Conservation (phyloP, 1,284 basidiomycete genomes). For the Xerocomus subilludens region DNA sequence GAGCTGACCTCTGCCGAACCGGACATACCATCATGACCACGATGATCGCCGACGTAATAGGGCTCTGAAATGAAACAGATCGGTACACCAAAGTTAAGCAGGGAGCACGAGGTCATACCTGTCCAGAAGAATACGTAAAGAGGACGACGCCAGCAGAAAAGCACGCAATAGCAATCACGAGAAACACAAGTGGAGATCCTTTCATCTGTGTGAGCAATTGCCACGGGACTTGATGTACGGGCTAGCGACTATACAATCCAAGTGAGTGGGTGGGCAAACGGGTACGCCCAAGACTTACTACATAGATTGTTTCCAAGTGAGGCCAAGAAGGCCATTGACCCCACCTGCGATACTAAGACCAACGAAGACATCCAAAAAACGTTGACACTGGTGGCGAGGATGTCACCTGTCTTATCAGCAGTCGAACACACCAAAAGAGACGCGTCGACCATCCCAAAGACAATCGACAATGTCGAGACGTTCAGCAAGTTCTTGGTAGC, state of each 20-base stretch:
- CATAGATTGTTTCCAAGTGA: slow-evolving; percentile 71
- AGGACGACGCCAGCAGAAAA: slow-evolving; percentile 68
- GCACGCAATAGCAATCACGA: slow-evolving; percentile 66
- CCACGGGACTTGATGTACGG: slow-evolving; percentile 67
- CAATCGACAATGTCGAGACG: slow-evolving; percentile 68
- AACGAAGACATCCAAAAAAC: slow-evolving; percentile 71
- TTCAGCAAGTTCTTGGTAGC: slow-evolving; percentile 64
- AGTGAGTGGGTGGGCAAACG: slow-evolving; percentile 1
- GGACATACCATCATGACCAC: slow-evolving; percentile 70
- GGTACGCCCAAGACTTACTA: slow-evolving; percentile 57
- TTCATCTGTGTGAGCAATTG: slow-evolving; percentile 65
- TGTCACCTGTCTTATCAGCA: slow-evolving; percentile 34
- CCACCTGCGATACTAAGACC: slow-evolving; percentile 70
- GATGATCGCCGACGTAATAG: slow-evolving; percentile 71
- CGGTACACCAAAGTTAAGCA: not conserved
- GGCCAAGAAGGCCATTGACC: slow-evolving; percentile 67
- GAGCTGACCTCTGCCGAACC: not conserved
- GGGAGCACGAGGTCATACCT: slow-evolving; percentile 49
- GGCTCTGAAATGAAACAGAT: slow-evolving; percentile 55
- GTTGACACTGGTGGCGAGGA: slow-evolving; percentile 59
- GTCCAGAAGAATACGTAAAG: slow-evolving; percentile 63
- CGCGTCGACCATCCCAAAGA: slow-evolving; percentile 67
- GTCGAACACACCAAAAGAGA: slow-evolving; percentile 64
- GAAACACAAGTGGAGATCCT: slow-evolving; percentile 66
- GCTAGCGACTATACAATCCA: slow-evolving; percentile 59